Conservation (phyloP, 805 yeast species). For the Nakazawaea holstii region DNA sequence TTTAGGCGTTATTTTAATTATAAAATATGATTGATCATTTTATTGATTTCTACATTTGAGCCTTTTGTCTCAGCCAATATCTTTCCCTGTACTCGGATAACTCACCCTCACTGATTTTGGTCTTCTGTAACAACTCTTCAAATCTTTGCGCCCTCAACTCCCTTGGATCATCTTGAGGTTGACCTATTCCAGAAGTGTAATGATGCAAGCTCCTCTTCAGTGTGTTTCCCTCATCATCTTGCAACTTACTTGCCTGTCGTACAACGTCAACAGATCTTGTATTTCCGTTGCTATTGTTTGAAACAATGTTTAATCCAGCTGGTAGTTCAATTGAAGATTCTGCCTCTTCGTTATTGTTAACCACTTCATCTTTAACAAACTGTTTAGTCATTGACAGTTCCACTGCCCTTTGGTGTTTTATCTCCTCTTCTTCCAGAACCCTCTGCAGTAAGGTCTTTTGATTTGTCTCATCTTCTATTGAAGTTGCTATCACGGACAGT, state of each 20-base stretch:
- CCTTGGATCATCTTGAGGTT: background rate
- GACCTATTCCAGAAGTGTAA: too few relatives aligned
- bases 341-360: constrained; percentile 10
- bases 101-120: constrained; percentile 13
- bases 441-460: background rate
- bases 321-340: background rate
- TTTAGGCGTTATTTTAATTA: background rate
- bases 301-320: background rate
- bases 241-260: too few relatives aligned
- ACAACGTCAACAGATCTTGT: background rate
- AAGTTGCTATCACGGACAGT: background rate
- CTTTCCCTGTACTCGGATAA: constrained; percentile 16
- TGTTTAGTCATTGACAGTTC: background rate
- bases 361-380: constrained; percentile 4
- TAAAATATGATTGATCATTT: too few relatives aligned
- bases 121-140: background rate
- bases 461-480: too few relatives aligned
- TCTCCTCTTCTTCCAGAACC: background rate
- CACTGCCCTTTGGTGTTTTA: background rate
- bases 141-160: background rate
- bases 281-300: background rate
- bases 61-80: constrained; percentile 14
- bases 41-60: background rate
- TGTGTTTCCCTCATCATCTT: too few relatives aligned
- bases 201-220: background rate